A percentile compares a stretch with the other conserved stretches of the same genome.
These are phyloP conservation scores for Oryza australiensis DNA, from an alignment of 176 grass and related monocot species.

Conservation along the genomic window DNA sequence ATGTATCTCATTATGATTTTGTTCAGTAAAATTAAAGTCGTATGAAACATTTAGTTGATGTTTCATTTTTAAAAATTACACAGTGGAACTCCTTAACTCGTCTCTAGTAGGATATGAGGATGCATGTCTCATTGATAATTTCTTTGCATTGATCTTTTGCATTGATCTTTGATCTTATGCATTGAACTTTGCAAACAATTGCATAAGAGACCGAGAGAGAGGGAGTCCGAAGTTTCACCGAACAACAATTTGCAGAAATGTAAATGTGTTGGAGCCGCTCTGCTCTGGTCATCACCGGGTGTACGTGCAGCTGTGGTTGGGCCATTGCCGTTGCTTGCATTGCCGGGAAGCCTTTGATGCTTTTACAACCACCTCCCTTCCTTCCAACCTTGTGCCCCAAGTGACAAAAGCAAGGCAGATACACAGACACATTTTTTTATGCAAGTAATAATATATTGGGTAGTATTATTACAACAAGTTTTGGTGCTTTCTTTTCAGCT, in stretches of 20 bases:
- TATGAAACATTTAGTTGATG: too few relatives aligned
- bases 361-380: slow-evolving; percentile 50
- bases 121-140: too few relatives aligned
- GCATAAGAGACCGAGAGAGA: too few relatives aligned
- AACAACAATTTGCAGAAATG: slow-evolving; percentile 28
- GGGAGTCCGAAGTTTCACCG: slow-evolving; percentile 52
- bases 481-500: slow-evolving; percentile 1
- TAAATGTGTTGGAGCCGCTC: slow-evolving; percentile 42
- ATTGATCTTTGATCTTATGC: too few relatives aligned
- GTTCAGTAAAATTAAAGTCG: too few relatives aligned
- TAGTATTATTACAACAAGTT: not conserved
- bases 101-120: too few relatives aligned
- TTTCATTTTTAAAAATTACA: too few relatives aligned
- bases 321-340: slow-evolving; percentile 78
- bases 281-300: not conserved
- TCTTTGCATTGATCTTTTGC: too few relatives aligned
- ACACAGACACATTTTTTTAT: not conserved
- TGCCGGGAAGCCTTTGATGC: slow-evolving; percentile 50
- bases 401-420: slow-evolving; percentile 37
- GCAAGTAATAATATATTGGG: slow-evolving; percentile 33
- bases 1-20: too few relatives aligned
- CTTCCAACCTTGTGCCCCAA: slow-evolving; percentile 49
- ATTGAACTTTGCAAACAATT: too few relatives aligned
- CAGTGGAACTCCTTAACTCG: too few relatives aligned
- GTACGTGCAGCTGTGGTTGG: slow-evolving; percentile 29